A percentile compares a stretch with the other conserved stretches of the same genome.
Conservation (phyloP, 306 rosid genomes). For the Vigna unguiculata region DNA sequence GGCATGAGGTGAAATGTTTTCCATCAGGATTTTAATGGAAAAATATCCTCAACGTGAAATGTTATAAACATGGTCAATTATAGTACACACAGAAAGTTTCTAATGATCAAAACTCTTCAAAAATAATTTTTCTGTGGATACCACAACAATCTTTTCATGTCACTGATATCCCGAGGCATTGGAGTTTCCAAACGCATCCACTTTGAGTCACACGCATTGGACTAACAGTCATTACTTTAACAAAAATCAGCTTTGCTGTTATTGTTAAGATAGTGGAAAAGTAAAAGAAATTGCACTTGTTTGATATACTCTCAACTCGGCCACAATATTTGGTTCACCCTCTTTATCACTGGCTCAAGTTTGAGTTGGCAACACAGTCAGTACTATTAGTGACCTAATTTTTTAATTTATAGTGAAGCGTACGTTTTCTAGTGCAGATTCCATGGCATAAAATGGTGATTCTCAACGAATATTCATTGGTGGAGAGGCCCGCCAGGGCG, state of each 20-base stretch:
- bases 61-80: no score
- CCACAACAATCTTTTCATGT: background rate
- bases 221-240: no score
- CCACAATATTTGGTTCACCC: conserved; percentile 2
- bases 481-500: background rate
- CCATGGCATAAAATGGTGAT: background rate
- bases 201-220: background rate
- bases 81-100: no score
- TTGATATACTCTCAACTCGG: conserved; percentile 22
- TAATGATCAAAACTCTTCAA: no score
- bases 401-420: background rate
- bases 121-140: background rate
- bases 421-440: background rate
- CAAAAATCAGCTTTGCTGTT: background rate
- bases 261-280: background rate
- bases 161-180: conserved; percentile 1
- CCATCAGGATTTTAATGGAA: no score
- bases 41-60: no score
- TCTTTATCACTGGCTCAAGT: background rate
- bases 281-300: background rate
- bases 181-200: conserved; percentile 30
- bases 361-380: background rate
- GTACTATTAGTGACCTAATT: background rate
- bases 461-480: conserved; percentile 11
- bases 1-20: no score